Conservation (phyloP, 73 alveolate genomes). For the Tetrahymena elliotti region DNA sequence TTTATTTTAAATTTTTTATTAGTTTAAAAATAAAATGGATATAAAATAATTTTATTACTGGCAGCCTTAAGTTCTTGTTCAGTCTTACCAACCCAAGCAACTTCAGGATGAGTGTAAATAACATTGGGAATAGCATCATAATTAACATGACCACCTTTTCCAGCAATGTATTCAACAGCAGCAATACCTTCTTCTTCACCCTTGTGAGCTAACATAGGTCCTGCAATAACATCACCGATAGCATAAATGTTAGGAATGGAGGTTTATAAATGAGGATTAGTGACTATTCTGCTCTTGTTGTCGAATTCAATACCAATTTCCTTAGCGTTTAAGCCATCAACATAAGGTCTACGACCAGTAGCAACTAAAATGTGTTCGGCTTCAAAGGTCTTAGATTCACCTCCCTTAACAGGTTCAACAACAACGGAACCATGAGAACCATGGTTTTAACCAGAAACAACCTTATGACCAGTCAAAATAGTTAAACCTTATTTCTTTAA, state of each 20-base stretch:
- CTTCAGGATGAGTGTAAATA: constrained; percentile 87
- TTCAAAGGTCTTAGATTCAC: constrained; percentile 49
- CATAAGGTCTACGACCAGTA: constrained; percentile 84
- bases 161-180: constrained; percentile 72
- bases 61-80: constrained; percentile 80
- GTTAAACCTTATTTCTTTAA: constrained; percentile 86
- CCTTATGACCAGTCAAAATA: constrained; percentile 81
- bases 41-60: background rate
- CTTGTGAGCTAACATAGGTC: constrained; percentile 94
- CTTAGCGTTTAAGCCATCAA: constrained; percentile 67
- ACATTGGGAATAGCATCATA: constrained; percentile 89
- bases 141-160: constrained; percentile 83
- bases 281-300: constrained; percentile 53
- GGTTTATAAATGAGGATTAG: constrained; percentile 45
- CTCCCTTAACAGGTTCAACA: constrained; percentile 69
- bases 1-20: background rate
- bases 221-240: constrained; percentile 81
- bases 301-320: constrained; percentile 61
- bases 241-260: constrained; percentile 60
- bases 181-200: constrained; percentile 97
- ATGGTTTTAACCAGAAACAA: constrained; percentile 58
- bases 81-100: constrained; percentile 91
- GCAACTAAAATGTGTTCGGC: constrained; percentile 77
- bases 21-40: background rate
- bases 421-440: constrained; percentile 53